A percentile compares a stretch with the other conserved stretches of the same genome.
These are phyloP conservation scores for Suillus clintonianus DNA, from an alignment of 768 basidiomycete species.

Conservation along the genomic window DNA sequence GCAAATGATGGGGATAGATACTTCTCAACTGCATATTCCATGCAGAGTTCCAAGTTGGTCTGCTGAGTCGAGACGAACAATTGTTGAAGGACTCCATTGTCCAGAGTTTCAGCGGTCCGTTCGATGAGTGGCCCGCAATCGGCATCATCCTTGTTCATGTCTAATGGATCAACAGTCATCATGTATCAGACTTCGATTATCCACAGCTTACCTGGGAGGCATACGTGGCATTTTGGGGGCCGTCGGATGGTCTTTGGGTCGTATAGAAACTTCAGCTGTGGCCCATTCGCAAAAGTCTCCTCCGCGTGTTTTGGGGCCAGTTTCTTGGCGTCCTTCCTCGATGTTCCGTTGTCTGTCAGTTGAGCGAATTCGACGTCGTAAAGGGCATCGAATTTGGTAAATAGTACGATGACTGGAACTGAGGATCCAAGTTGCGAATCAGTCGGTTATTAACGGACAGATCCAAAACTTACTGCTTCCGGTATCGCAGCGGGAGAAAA, in stretches of 20 bases:
- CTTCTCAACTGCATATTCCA: slow-evolving; percentile 4
- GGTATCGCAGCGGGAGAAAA: slow-evolving; percentile 10
- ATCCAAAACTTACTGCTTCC: slow-evolving; percentile 2
- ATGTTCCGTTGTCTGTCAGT: slow-evolving; percentile 12
- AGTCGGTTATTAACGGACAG: neutral
- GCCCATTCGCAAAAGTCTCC: neutral
- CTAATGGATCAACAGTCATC: slow-evolving; percentile 8
- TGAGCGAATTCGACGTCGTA: slow-evolving; percentile 18
- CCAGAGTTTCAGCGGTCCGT: slow-evolving; percentile 19
- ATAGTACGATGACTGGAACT: slow-evolving; percentile 42
- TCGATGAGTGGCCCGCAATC: slow-evolving; percentile 15
- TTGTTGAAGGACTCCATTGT: slow-evolving; percentile 14
- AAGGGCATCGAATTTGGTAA: slow-evolving; percentile 40
- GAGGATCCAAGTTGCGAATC: neutral
- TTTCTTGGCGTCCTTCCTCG: slow-evolving; percentile 8
- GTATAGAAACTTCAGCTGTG: neutral
- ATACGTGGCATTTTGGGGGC: slow-evolving; percentile 1
- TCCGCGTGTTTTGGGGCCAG: slow-evolving; percentile 17
- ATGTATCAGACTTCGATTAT: neutral
- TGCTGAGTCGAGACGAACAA: slow-evolving; percentile 26
- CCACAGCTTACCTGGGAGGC: neutral
- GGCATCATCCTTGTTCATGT: slow-evolving; percentile 16
- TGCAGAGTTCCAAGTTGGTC: slow-evolving; percentile 21
- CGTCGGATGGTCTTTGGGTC: no score
- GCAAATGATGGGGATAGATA: neutral